These are phyloP conservation scores for Curvularia sp. DNA, from an alignment of 2,329 filamentous ascomycete species.

Conservation along the genomic window DNA sequence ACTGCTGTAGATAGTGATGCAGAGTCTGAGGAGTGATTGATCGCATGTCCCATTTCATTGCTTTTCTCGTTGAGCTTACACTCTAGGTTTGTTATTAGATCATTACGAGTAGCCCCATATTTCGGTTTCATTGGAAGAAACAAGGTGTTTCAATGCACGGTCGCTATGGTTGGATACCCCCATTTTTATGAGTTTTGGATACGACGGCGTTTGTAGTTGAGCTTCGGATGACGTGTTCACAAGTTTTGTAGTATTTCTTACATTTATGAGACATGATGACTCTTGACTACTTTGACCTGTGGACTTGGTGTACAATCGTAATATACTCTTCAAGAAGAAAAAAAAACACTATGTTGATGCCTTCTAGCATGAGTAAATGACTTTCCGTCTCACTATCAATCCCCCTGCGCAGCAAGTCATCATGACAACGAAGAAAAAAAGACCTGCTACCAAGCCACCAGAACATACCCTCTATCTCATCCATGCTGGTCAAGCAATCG, in stretches of 20 bases:
- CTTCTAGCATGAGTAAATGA: not conserved
- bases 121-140: not conserved
- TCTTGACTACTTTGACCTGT: not conserved
- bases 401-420: not conserved
- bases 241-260: not conserved
- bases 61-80: not conserved
- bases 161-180: conserved; percentile 15
- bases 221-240: no score
- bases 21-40: conserved; percentile 23
- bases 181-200: not conserved
- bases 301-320: not conserved
- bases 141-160: not conserved
- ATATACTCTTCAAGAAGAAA: not conserved
- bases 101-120: not conserved
- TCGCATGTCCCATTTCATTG: not conserved
- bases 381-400: not conserved
- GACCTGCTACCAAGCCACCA: not conserved
- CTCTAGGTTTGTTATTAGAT: not conserved
- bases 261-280: not conserved
- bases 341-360: no score
- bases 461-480: no score
- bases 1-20: conserved; percentile 15
- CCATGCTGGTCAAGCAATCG: no score
- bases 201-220: no score
- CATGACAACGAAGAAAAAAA: not conserved